Base-by-base conservation (phyloP, 345 rosid genomes). In the Rhizophora mangle region DNA sequence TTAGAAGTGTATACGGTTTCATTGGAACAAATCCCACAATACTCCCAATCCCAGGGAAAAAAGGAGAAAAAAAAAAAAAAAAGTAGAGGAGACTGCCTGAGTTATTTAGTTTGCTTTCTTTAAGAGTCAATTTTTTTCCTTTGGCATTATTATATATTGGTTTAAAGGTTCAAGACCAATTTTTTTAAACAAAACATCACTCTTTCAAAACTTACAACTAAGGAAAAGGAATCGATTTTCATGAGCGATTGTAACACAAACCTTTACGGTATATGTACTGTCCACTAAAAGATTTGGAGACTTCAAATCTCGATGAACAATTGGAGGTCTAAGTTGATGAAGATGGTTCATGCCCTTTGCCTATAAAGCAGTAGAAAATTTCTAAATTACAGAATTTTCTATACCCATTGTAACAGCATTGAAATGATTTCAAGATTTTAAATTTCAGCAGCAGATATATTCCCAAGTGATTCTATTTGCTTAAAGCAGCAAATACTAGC, bases 321-420 rank as follows among this genome's bases (percentile, higher is more conserved):
- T 76, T 36, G 79, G 77, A 69, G 76, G 78, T 69, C 73, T 72
- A 68, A 60, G 69, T 70, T 64, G 79, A 65, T 75, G 79, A 70
- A 75, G 79, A 56, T 75, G 70, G 70, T 75, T 75, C 74, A 75
- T 75, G 36, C 79, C 79, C 18, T 64, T 75, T 2, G 79, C 79
- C 67, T 67, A 81, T 69, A 66, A 37, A 74, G 63, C 22, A 68
- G 68, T 15, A 77, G 22, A 65, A 52, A 62, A 47, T 27, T 68
- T 67, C 60, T 70, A 18, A 68, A 43, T 70, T 29, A 66, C 58
- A 66, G 24, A 60, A 51, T 39, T 75, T 10, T 8, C 16, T 10
- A 24, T 60, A 47, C 16, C 57, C 24, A 43, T 7, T 43, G 27
- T 64, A 22, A 29, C 27, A 65, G 60, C 46, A 24, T 34, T 24